Conservation (phyloP, 164 flowering plant species). For the Taxillus chinensis region DNA sequence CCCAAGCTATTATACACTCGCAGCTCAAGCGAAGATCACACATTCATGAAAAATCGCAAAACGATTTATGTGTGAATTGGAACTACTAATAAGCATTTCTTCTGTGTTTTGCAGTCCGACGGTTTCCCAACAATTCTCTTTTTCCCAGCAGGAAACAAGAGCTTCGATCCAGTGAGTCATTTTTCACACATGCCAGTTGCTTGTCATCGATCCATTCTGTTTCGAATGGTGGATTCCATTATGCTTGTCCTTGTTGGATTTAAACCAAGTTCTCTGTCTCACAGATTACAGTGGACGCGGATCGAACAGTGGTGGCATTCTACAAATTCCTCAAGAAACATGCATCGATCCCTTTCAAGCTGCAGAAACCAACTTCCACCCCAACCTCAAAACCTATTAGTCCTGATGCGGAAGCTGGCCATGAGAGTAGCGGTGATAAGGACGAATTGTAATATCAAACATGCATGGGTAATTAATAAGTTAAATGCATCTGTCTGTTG, state of each 20-base stretch:
- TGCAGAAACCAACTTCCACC: constrained; percentile 40
- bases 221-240: not conserved
- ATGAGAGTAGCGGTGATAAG: constrained; percentile 22
- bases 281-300: constrained; percentile 70
- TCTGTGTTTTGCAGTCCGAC: constrained; percentile 50
- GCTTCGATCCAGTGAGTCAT: constrained; percentile 73
- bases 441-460: constrained; percentile 33
- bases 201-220: not conserved
- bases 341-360: constrained; percentile 68
- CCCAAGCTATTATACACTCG: no score
- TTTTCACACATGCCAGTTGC: not conserved
- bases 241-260: not conserved
- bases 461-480: not conserved
- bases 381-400: constrained; percentile 20
- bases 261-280: constrained; percentile 4
- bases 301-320: constrained; percentile 70
- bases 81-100: not conserved
- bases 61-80: not conserved
- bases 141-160: constrained; percentile 95
- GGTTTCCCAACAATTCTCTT: constrained; percentile 84
- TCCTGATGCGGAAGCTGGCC: constrained; percentile 19
- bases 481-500: not conserved
- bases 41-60: not conserved
- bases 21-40: no score
- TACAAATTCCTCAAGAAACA: constrained; percentile 83